phyloP scores from a whole-genome alignment of 139 green algal genomes.

The Yamagishiella unicocca region DNA sequence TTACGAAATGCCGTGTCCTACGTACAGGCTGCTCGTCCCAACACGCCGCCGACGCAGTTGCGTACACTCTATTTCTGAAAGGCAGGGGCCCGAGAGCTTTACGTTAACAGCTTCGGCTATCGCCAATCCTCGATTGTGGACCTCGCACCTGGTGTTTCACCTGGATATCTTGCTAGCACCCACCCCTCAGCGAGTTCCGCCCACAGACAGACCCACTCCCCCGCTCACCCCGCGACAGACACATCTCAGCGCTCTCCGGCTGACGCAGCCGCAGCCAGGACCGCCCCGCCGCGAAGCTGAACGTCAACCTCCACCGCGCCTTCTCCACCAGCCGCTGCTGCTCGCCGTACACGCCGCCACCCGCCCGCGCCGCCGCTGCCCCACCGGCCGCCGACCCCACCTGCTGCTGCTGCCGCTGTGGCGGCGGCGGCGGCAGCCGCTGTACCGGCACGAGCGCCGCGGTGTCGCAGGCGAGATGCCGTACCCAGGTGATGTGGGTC shows the following conservation, averaged over 20 bases:
- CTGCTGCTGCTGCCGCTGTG: neutral
- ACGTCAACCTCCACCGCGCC: slow-evolving; percentile 11
- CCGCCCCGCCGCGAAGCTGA: neutral
- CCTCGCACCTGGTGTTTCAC: too few species aligned
- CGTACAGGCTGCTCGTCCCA: too few species aligned
- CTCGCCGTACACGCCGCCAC: neutral
- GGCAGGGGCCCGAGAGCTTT: too few species aligned
- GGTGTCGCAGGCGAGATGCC: slow-evolving; percentile 2
- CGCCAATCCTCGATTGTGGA: too few species aligned
- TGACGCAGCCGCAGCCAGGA: slow-evolving; percentile 21
- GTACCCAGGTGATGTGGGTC: slow-evolving; percentile 34
- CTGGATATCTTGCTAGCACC: too few species aligned
- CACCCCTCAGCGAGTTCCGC: neutral
- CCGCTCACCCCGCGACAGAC: slow-evolving; percentile 21
- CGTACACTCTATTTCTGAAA: too few species aligned
- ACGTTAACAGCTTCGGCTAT: too few species aligned
- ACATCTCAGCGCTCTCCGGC: slow-evolving; percentile 33
- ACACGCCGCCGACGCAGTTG: too few species aligned
- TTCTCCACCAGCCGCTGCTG: neutral
- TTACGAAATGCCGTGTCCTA: too few species aligned
- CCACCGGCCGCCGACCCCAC: neutral
- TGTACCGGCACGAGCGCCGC: slow-evolving; percentile 11
- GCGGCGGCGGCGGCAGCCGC: slow-evolving; percentile 1
- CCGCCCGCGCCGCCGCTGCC: neutral
- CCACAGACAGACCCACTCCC: neutral